phyloP scores from a whole-genome alignment of 2,329 filamentous ascomycete genomes.

The Incumbomyces delicatus region DNA sequence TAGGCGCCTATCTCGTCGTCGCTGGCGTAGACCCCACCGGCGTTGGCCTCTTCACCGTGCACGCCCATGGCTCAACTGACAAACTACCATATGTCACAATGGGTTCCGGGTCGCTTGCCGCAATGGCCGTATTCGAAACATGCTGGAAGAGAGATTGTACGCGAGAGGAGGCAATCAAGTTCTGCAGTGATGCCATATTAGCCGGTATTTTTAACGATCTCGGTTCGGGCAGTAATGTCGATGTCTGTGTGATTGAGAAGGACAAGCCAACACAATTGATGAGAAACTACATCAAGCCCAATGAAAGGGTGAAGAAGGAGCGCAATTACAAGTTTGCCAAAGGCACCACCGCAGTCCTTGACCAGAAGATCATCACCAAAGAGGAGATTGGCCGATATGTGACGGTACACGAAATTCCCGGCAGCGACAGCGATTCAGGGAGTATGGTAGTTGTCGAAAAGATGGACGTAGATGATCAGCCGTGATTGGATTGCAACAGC shows the following conservation, averaged over 20 bases:
- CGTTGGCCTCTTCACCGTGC: constrained; percentile 90
- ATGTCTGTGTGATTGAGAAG: constrained; percentile 87
- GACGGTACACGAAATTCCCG: constrained; percentile 67
- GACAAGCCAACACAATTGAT: constrained; percentile 83
- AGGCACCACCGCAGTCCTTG: constrained; percentile 90
- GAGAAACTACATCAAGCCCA: constrained; percentile 88
- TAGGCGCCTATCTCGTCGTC: constrained; percentile 94
- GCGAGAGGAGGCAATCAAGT: constrained; percentile 69
- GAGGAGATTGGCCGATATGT: constrained; percentile 92
- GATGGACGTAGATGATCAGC: constrained; percentile 51
- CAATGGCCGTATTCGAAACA: constrained; percentile 97
- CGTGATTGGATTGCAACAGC: not conserved
- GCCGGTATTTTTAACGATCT: constrained; percentile 98
- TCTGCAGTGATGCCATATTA: constrained; percentile 79
- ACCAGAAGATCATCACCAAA: constrained; percentile 92
- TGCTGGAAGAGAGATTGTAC: constrained; percentile 76
- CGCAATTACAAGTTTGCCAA: constrained; percentile 83
- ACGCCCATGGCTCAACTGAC: constrained; percentile 95
- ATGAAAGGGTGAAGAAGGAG: constrained; percentile 82
- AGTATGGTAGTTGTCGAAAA: constrained; percentile 46
- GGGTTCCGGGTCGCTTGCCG: constrained; percentile 89
- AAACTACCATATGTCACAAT: constrained; percentile 99
- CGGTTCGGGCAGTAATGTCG: constrained; percentile 93
- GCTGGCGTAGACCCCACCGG: constrained; percentile 95
- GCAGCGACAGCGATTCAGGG: constrained; percentile 47